Conservation (phyloP, 2,329 filamentous ascomycete species). For the Talaromyces sp. region DNA sequence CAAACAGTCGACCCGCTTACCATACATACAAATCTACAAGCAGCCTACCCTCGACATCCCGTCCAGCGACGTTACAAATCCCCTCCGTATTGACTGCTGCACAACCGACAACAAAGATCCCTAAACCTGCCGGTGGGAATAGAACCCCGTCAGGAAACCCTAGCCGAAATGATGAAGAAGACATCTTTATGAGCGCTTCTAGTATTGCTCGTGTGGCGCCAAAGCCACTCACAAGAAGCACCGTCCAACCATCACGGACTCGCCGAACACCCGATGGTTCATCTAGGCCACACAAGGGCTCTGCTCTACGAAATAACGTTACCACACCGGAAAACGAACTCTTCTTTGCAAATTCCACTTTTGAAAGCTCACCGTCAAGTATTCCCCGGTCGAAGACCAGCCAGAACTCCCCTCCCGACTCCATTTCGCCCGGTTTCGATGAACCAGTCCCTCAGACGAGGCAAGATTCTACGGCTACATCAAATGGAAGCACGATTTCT, state of each 20-base stretch:
- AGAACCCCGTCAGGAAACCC: constrained; percentile 13
- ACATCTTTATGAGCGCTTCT: constrained; percentile 36
- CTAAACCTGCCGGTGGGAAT: constrained; percentile 9
- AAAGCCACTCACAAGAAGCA: constrained; percentile 18
- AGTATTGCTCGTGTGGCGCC: constrained; percentile 39
- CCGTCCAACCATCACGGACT: neutral
- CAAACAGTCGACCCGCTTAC: neutral
- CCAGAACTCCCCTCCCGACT: neutral
- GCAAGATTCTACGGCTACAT: neutral
- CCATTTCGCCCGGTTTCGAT: neutral
- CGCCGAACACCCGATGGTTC: neutral
- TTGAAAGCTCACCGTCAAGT: neutral
- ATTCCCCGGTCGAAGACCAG: neutral
- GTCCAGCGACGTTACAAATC: neutral
- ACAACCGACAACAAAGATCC: constrained; percentile 8
- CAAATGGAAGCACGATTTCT: neutral
- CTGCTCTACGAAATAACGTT: neutral
- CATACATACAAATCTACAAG: neutral
- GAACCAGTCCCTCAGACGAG: constrained; percentile 3
- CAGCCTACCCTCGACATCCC: neutral
- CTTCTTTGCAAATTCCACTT: constrained; percentile 1
- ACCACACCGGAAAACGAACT: constrained; percentile 4
- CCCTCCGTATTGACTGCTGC: constrained; percentile 3
- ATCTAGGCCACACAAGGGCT: neutral
- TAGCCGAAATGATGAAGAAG: constrained; percentile 18